Evolutionary conservation across 23 red algal species (phyloP), one percentile per base, ranked within the genome.

Genomic region (Gracilaria vermiculophylla): DNA sequence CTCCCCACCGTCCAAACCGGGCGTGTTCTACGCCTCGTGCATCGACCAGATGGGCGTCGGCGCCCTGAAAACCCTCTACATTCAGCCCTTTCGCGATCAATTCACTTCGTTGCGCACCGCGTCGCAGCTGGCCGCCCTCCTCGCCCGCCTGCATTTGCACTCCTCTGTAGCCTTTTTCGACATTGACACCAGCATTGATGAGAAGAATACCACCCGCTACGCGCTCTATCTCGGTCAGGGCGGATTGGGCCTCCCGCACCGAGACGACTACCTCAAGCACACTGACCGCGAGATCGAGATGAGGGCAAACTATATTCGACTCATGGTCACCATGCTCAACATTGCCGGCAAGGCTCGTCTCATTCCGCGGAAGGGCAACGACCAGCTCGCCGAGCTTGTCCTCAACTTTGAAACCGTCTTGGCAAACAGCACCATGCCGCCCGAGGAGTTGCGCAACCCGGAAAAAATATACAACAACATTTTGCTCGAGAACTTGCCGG

Each of bases 201-300:
- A 84, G 69, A 80, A 56, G 56, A 85, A 88, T 25, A 87, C 94
- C 29, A 60, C 32, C 27, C 62, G 40, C 28, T 92, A 92, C 28
- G 88, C 82, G 61, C 61, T 98, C 23, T 94, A 90, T 57, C 12
- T 94, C 5, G 81, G 74, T 19, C 91, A 98, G 70, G 96, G 96
- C 60, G 96, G 96, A 27, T 54, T 94, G 25, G 92, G 92, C 24
- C 82, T 98, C 2, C 96, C 96, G 13, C 83, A 92, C 33, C 80
- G 91, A 4, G 91, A 94, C 50, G 86, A 98, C 85, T 98, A 98
- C 67, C 55, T 92, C 28, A 82, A 39, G 32, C 40, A 53, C 12
- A 53, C 74, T 47, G 77, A 94, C 28, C 67, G 56, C 19, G 82
- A 89, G 24, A 35, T 83, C 15, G 58, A 90, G 9, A 91, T 85